phyloP scores from a whole-genome alignment of 2,329 filamentous ascomycete species.

The Hymenoscyphus infarciens region DNA sequence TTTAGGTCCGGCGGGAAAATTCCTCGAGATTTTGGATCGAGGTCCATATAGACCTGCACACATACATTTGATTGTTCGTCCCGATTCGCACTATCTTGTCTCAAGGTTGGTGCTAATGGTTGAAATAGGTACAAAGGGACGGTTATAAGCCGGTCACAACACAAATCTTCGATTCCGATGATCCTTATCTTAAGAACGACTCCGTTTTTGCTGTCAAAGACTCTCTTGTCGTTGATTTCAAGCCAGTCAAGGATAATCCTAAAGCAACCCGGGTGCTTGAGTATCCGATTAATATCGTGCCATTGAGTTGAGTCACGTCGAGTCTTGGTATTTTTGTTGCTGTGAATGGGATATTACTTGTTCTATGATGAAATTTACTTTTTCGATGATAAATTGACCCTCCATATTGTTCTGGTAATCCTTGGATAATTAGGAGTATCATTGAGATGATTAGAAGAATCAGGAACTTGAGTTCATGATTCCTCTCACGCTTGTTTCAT shows the following conservation, averaged over 20 bases:
- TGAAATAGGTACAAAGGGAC: conserved; percentile 22
- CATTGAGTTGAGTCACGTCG: neutral
- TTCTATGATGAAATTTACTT: no score
- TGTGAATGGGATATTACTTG: no score
- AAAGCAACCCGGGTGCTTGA: conserved; percentile 35
- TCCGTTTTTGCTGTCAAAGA: conserved; percentile 53
- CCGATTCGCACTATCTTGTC: neutral
- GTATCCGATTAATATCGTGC: conserved; percentile 28
- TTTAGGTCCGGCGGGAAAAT: conserved; percentile 52
- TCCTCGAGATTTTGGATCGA: conserved; percentile 55
- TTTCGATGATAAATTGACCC: no score
- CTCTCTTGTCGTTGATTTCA: conserved; percentile 49
- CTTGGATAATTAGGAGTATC: no score
- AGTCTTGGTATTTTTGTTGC: neutral
- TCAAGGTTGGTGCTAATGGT: neutral
- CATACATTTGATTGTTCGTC: conserved; percentile 56
- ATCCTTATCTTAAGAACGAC: conserved; percentile 57
- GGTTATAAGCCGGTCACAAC: conserved; percentile 67
- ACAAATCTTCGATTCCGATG: conserved; percentile 69
- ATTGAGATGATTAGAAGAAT: no score
- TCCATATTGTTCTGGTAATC: no score
- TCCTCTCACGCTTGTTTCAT: no score
- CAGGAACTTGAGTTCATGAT: no score
- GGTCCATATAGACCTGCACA: conserved; percentile 61
- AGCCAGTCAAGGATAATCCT: conserved; percentile 40